Conservation (phyloP, 2,329 filamentous ascomycete species). For the Neophaeococcomyces mojaviensis region DNA sequence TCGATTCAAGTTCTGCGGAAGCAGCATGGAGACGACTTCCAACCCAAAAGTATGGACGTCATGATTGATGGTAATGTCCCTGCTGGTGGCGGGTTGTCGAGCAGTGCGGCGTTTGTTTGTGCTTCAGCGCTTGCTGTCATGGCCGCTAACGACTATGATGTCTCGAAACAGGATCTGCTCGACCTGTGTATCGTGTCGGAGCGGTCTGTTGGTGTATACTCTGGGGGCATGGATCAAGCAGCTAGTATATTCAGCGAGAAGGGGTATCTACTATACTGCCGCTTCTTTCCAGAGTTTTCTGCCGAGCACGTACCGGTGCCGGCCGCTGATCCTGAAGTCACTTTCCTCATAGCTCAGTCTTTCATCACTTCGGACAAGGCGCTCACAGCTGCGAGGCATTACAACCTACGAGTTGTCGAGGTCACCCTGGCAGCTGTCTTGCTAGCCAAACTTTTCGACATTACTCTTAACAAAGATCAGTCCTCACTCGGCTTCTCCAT, state of each 20-base stretch:
- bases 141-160: slow-evolving; percentile 70
- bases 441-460: slow-evolving; percentile 51
- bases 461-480: slow-evolving; percentile 67
- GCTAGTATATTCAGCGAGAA: slow-evolving; percentile 88
- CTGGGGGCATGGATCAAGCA: slow-evolving; percentile 95
- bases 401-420: slow-evolving; percentile 94
- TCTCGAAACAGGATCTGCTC: slow-evolving; percentile 86
- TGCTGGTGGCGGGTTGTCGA: slow-evolving; percentile 83
- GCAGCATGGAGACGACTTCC: slow-evolving; percentile 55
- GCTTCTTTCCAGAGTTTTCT: slow-evolving; percentile 71
- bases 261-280: slow-evolving; percentile 81
- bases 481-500: slow-evolving; percentile 77
- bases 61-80: slow-evolving; percentile 89
- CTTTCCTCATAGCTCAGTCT: slow-evolving; percentile 88
- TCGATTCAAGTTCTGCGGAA: slow-evolving; percentile 69
- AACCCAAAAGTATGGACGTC: slow-evolving; percentile 72
- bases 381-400: slow-evolving; percentile 85
- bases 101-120: slow-evolving; percentile 88
- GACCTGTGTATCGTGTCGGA: slow-evolving; percentile 94
- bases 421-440: slow-evolving; percentile 77
- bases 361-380: slow-evolving; percentile 94
- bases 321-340: slow-evolving; percentile 69
- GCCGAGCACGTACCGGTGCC: slow-evolving; percentile 77
- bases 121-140: slow-evolving; percentile 82
- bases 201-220: slow-evolving; percentile 89